These are phyloP conservation scores for Fusarium duplospermum DNA, from an alignment of 2,329 filamentous ascomycete genomes.

Conservation along the genomic window DNA sequence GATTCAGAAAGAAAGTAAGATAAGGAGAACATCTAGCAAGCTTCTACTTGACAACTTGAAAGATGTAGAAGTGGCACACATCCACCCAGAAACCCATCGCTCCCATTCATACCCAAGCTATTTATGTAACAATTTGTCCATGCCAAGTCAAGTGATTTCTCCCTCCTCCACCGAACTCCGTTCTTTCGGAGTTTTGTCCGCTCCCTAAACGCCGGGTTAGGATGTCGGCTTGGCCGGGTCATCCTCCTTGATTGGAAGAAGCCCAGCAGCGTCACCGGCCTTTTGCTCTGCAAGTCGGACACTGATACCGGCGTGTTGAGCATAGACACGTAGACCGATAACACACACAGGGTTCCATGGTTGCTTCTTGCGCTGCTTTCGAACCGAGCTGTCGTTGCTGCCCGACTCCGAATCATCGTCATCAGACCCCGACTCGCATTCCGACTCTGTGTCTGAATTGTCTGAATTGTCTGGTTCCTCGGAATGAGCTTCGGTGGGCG, in stretches of 20 bases:
- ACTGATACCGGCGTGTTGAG: slow-evolving; percentile 49
- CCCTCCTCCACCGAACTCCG: background rate
- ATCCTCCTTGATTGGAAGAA: slow-evolving; percentile 28
- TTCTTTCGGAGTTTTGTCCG: background rate
- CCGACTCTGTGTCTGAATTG: slow-evolving; percentile 37
- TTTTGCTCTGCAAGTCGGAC: slow-evolving; percentile 51
- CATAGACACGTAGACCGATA: slow-evolving; percentile 54
- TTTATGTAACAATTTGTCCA: slow-evolving; percentile 8
- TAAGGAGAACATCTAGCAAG: background rate
- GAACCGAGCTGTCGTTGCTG: slow-evolving; percentile 11
- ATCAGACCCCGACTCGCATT: slow-evolving; percentile 33
- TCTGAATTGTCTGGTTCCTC: slow-evolving; percentile 29
- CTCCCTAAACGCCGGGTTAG: slow-evolving; percentile 4
- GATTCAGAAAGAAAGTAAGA: background rate
- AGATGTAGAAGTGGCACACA: background rate
- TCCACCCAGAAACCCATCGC: background rate
- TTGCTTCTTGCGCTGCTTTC: slow-evolving; percentile 31
- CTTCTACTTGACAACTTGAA: background rate
- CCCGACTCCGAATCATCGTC: slow-evolving; percentile 42
- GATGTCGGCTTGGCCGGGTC: slow-evolving; percentile 19
- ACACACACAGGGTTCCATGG: slow-evolving; percentile 58
- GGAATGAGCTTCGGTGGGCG: slow-evolving; percentile 23
- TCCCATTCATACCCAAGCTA: background rate
- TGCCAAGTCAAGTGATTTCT: background rate
- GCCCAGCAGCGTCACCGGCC: slow-evolving; percentile 40